Evolutionary conservation across 2,329 filamentous ascomycete species (phyloP), one percentile per base, ranked within the genome.

Genomic region (Calonectria honghensis): DNA sequence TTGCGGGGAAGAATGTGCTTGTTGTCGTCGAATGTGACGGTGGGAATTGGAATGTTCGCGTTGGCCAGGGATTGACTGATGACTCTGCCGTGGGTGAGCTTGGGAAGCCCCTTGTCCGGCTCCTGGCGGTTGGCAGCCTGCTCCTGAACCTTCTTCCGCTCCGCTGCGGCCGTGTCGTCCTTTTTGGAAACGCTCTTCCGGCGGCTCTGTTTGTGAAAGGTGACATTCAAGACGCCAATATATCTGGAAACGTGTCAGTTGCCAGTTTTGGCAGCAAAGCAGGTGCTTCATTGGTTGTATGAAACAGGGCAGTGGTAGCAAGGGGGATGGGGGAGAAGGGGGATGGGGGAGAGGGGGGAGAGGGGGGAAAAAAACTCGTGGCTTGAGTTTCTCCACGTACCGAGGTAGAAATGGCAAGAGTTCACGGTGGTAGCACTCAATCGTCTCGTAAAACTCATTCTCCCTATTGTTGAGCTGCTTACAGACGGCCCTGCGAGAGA

Each of bases 401-500:
- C 96, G 95, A 77, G 97, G 97, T 77, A 99, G 89, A 83, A 98
- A 99, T 52, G 94, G 92, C 74, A 99, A 88, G 81, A 99, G 90
- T 82, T 98, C 94, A 77, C 96, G 95, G 85, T 99, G 96, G 79
- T 95, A 92, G 81, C 92, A 93, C 87, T 99, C 97, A 81, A 98
- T 95, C 70, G 94, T 97, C 86, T 99, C 97, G 85, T 99, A 99
- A 83, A 99, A 99, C 86, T 98, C 95, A 85, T 99, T 99, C 84
- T 99, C 97, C 81, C 96, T 92, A 84, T 98, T 99, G 85, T 98
- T 99, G 82, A 99, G 91, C 86, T 98, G 96, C 86, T 99, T 99
- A 89, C 97, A 99, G 14, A 99, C 96, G 71, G 97, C 97, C 80
- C 96, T 92, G 78, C 95, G 93, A 24, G 97, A 98, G 83, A 99